Conservation (phyloP, 805 yeast species). For the Zygosaccharomyces gambellarensis region DNA sequence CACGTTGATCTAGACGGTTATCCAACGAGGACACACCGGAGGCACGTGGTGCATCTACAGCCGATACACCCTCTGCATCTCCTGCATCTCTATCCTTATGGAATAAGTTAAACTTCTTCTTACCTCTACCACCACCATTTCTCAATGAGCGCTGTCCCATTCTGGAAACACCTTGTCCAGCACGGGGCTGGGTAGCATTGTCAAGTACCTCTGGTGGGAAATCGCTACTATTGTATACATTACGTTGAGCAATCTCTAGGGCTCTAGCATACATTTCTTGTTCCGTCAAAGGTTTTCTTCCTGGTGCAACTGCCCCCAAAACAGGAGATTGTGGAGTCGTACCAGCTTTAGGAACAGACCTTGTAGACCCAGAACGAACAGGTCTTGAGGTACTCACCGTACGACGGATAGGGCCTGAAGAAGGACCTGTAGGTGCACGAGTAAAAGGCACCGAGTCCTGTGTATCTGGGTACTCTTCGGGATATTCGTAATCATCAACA, state of each 20-base stretch:
- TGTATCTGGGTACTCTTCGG: neutral
- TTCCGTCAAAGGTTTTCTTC: constrained; percentile 18
- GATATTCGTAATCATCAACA: neutral
- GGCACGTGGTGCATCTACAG: neutral
- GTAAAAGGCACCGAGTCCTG: neutral
- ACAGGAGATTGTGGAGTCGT: neutral
- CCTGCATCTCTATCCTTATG: constrained; percentile 3
- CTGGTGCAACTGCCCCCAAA: neutral
- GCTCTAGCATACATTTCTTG: constrained; percentile 55
- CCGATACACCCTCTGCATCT: neutral
- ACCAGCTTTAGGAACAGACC: neutral
- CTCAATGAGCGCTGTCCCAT: constrained; percentile 24
- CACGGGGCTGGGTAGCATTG: neutral
- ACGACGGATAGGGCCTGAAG: neutral
- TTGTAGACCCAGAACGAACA: neutral
- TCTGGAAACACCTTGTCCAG: constrained; percentile 1
- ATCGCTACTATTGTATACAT: constrained; percentile 45
- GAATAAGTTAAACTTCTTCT: constrained; percentile 3
- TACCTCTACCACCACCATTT: neutral
- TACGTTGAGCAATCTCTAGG: constrained; percentile 49
- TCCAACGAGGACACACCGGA: constrained; percentile 3
- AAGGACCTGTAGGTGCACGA: neutral
- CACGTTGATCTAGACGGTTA: neutral
- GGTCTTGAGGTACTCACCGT: neutral
- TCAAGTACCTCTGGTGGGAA: constrained; percentile 3